A percentile compares a stretch with the other conserved stretches of the same genome.
Evolutionary conservation across 805 yeast genomes (phyloP).

Genomic region (Candida sanyiensis): DNA sequence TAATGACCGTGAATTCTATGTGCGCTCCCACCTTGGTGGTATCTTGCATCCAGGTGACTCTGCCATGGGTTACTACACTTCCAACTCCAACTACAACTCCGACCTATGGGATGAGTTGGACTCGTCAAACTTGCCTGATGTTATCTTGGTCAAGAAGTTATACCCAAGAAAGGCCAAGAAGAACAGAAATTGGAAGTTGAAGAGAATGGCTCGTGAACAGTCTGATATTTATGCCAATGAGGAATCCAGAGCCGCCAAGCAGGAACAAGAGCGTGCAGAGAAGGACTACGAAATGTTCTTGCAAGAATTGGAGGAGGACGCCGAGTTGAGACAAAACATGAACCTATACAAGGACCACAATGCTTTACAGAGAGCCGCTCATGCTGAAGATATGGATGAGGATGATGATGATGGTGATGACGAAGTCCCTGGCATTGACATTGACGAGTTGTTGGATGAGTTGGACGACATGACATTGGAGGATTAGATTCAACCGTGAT

Average conservation of each 20-base stretch:
- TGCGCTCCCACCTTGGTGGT: slow-evolving; percentile 90
- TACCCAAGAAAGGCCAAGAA: slow-evolving; percentile 75
- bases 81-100: slow-evolving; percentile 83
- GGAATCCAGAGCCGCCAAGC: slow-evolving; percentile 69
- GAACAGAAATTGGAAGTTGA: slow-evolving; percentile 83
- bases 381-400: slow-evolving; percentile 40
- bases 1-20: slow-evolving; percentile 75
- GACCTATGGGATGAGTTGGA: slow-evolving; percentile 72
- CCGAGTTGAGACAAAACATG: slow-evolving; percentile 85
- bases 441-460: slow-evolving; percentile 92
- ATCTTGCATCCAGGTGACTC: slow-evolving; percentile 95
- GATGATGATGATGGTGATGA: slow-evolving; percentile 72
- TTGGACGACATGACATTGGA: slow-evolving; percentile 88
- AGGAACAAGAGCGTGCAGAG: slow-evolving; percentile 88
- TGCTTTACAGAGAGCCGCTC: slow-evolving; percentile 11
- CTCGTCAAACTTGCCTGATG: slow-evolving; percentile 69
- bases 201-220: slow-evolving; percentile 97
- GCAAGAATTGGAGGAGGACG: slow-evolving; percentile 96
- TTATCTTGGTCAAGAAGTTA: slow-evolving; percentile 80
- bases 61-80: slow-evolving; percentile 82
- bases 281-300: slow-evolving; percentile 92
- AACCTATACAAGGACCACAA: slow-evolving; percentile 71
- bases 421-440: slow-evolving; percentile 82
- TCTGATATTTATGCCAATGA: slow-evolving; percentile 77
- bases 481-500: slow-evolving; percentile 28